These are phyloP conservation scores for Gilbertella persicaria DNA, from an alignment of 371 early-diverging fungal genomes.

Conservation along the genomic window DNA sequence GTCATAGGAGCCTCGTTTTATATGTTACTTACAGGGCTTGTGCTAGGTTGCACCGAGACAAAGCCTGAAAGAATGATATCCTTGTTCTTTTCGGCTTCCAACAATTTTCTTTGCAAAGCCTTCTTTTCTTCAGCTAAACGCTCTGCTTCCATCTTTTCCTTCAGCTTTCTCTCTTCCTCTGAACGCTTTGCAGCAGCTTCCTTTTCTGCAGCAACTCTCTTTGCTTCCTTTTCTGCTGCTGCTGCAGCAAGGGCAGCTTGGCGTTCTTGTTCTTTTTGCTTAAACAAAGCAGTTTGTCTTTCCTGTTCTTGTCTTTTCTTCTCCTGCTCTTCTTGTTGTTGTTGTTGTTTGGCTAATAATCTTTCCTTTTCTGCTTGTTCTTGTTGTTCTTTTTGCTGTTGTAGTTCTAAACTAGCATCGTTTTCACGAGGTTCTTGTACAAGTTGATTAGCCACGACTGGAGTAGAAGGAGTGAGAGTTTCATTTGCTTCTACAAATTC, in stretches of 20 bases:
- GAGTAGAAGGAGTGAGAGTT: conserved; percentile 18
- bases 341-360: conserved; percentile 8
- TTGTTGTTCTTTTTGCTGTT: conserved; percentile 9
- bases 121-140: conserved; percentile 28
- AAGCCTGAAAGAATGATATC: conserved; percentile 30
- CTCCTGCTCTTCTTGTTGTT: conserved; percentile 12
- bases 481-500: conserved; percentile 44
- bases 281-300: conserved; percentile 5
- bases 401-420: conserved; percentile 4
- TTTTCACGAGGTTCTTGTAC: not conserved
- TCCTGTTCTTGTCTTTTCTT: conserved; percentile 12
- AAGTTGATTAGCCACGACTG: not conserved
- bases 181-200: conserved; percentile 16
- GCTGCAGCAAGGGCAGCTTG: conserved; percentile 15
- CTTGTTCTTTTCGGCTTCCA: conserved; percentile 39
- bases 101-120: conserved; percentile 19
- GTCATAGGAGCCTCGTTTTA: not conserved
- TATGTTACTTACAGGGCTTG: conserved; percentile 28
- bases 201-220: conserved; percentile 15
- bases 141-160: conserved; percentile 15
- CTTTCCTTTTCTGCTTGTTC: conserved; percentile 1
- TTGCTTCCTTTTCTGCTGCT: conserved; percentile 16
- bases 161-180: conserved; percentile 17
- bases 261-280: conserved; percentile 10
- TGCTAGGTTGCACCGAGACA: conserved; percentile 31